Conservation (phyloP, 768 basidiomycete species). For the Leucosporidium scottii region DNA sequence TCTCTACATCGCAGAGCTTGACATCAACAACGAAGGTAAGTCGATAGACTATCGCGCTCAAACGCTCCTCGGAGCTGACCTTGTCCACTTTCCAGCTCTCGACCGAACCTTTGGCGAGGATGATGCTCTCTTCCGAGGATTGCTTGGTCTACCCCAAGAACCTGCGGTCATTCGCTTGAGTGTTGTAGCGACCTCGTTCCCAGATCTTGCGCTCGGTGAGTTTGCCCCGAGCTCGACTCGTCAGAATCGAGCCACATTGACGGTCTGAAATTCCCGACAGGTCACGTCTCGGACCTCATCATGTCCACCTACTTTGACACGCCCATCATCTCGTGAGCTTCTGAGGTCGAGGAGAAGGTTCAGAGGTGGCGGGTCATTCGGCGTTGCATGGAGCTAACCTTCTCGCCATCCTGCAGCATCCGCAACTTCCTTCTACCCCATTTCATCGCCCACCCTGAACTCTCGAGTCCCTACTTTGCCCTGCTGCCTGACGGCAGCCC, state of each 20-base stretch:
- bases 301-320: conserved; percentile 21
- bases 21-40: not conserved
- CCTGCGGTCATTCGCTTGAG: conserved; percentile 31
- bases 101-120: conserved; percentile 4
- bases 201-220: conserved; percentile 7
- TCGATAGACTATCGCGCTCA: no score
- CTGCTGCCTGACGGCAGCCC: not conserved
- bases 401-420: conserved; percentile 17
- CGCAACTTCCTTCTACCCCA: conserved; percentile 28
- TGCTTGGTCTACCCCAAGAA: conserved; percentile 22
- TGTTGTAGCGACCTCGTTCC: conserved; percentile 23
- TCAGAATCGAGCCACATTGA: no score
- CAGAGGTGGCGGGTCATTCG: no score
- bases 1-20: conserved; percentile 14
- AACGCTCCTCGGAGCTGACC: no score
- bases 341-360: no score
- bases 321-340: conserved; percentile 13
- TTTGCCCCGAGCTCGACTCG: not conserved
- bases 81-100: not conserved
- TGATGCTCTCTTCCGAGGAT: conserved; percentile 27
- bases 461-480: conserved; percentile 4
- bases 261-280: no score
- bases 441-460: conserved; percentile 18
- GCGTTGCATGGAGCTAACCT: no score
- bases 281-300: not conserved